Evolutionary conservation across 2,329 filamentous ascomycete species (phyloP), one percentile per base, ranked within the genome.

Genomic region (Aspergillus hiratsukae): DNA sequence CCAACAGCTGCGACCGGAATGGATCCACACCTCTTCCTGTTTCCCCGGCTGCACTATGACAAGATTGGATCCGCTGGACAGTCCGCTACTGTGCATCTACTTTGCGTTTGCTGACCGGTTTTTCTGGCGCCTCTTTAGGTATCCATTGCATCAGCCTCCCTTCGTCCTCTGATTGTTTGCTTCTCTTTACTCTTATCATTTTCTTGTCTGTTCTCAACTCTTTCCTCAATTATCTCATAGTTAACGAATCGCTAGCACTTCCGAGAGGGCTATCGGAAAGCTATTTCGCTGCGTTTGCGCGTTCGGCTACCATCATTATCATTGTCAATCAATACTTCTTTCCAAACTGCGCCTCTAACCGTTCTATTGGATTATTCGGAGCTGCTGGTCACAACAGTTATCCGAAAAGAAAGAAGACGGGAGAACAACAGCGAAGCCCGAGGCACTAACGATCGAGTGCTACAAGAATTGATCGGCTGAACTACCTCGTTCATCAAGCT

Each of bases 401-500:
- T 28, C 27, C 27, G 27, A 28, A 28, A 40, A 40, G 35, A 40
- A 7, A 7, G 35, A 14, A 11, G 11, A 4, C 3, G 19, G 17
- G 3, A 43, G 4, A 43, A 11, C 8, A 7, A n/a, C 1, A 43
- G 14, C 11, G 17, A 8, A 6, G n/a, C 8, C 17, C 9, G n/a
- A 43, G 14, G 14, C 37, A 6, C 14, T 14, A 3, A 43, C 40
- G 2, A 43, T 19, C 40, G 17, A 9, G 17, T 2, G 19, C n/a
- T 19, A 25, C 9, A 19, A 48, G 28, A 35, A 29, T 21, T 23
- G 31, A n/a, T 25, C 48, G 25, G 57, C 57, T 55, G 57, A 40
- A 57, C 55, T 57, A 31, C 57, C 54, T 54, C 41, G 56, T 61
- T 53, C 19, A 56, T 56, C 56, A 52, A 46, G 28, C 43, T 41